Conservation (phyloP, 2,329 filamentous ascomycete species). For the Cercospora zeae-maydis region DNA sequence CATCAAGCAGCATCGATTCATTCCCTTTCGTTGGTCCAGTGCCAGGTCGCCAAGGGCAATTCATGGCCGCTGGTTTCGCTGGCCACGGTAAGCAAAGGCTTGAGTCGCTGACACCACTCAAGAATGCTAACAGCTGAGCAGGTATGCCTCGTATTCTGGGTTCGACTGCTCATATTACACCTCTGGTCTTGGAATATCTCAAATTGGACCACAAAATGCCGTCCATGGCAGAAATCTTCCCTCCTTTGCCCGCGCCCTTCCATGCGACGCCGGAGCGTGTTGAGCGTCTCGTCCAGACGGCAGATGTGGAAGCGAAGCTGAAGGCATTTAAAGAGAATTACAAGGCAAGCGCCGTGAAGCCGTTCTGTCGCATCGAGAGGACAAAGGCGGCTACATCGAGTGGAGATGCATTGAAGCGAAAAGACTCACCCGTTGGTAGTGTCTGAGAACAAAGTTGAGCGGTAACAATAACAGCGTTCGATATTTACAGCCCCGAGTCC, state of each 20-base stretch:
- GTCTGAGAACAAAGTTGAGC: background rate
- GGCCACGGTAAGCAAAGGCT: conserved; percentile 25
- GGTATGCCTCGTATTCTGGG: conserved; percentile 37
- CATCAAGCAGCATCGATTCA: conserved; percentile 18
- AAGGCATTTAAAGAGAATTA: conserved; percentile 18
- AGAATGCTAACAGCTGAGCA: background rate
- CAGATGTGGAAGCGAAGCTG: conserved; percentile 16
- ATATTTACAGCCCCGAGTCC: background rate
- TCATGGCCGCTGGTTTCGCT: conserved; percentile 30
- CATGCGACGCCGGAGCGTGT: conserved; percentile 32
- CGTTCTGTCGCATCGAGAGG: conserved; percentile 15
- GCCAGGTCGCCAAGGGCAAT: conserved; percentile 27
- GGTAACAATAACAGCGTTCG: background rate
- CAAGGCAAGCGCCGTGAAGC: conserved; percentile 18
- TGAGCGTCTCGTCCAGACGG: conserved; percentile 18
- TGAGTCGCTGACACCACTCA: background rate
- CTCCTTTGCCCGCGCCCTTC: conserved; percentile 33
- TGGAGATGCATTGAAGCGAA: background rate
- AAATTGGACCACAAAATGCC: conserved; percentile 25
- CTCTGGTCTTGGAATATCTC: conserved; percentile 28
- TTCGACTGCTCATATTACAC: conserved; percentile 31
- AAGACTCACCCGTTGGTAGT: background rate
- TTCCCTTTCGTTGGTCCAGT: conserved; percentile 33
- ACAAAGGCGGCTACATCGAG: background rate
- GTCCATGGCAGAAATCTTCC: conserved; percentile 20